phyloP scores from a whole-genome alignment of 805 yeast genomes.

The Cyberlindnera meyerae region DNA sequence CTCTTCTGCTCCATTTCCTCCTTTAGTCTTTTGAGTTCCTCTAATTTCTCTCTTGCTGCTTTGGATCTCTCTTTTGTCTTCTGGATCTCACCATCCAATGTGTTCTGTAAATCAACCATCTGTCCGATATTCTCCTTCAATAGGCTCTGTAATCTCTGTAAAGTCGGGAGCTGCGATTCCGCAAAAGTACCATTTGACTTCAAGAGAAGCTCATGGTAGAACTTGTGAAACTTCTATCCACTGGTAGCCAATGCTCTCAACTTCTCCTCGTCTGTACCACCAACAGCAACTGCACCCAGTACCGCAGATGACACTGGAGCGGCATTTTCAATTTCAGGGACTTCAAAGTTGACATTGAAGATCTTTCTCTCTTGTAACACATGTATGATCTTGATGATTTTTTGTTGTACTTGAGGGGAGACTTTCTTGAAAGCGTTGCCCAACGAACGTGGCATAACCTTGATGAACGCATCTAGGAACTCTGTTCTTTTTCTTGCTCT shows the following conservation, averaged over 20 bases:
- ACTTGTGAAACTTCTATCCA: constrained; percentile 16
- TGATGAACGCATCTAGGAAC: constrained; percentile 53
- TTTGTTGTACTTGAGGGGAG: constrained; percentile 22
- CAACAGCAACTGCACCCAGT: not conserved
- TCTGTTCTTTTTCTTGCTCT: constrained; percentile 55
- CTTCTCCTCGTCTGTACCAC: constrained; percentile 9
- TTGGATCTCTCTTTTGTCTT: constrained; percentile 9
- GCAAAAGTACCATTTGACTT: constrained; percentile 16
- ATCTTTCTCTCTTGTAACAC: constrained; percentile 57
- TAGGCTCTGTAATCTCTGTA: constrained; percentile 5
- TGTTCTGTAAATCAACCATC: constrained; percentile 16
- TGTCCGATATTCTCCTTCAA: constrained; percentile 16
- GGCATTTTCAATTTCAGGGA: constrained; percentile 7
- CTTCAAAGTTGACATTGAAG: constrained; percentile 25
- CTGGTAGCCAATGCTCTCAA: constrained; percentile 7
- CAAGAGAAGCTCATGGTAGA: constrained; percentile 20
- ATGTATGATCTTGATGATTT: constrained; percentile 44
- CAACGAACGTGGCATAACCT: constrained; percentile 41
- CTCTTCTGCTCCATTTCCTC: constrained; percentile 13
- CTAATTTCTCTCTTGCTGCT: constrained; percentile 10
- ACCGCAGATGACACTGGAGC: not conserved
- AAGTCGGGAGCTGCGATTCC: constrained; percentile 7
- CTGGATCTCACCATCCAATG: constrained; percentile 11
- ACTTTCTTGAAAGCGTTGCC: constrained; percentile 21
- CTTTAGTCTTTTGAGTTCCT: constrained; percentile 15